These are phyloP conservation scores for Starmerella vitae DNA, from an alignment of 805 yeast species.

Conservation along the genomic window DNA sequence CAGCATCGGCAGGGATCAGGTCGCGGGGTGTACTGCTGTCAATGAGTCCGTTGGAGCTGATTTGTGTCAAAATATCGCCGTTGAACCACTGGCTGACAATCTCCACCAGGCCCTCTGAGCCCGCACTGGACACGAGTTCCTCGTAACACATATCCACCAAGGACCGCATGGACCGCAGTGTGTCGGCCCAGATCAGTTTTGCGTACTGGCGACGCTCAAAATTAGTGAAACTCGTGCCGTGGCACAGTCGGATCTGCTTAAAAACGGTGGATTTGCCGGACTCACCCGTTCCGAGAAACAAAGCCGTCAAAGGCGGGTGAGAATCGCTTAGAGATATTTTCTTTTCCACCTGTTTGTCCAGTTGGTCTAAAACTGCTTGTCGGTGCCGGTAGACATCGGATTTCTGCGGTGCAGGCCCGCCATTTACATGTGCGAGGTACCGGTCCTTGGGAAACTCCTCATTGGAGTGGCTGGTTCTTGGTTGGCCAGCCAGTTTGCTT, in stretches of 20 bases:
- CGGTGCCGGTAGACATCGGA: no score
- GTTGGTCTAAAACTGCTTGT: constrained; percentile 22
- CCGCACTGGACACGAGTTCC: constrained; percentile 4
- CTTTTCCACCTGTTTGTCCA: constrained; percentile 37
- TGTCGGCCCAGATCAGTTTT: constrained; percentile 86
- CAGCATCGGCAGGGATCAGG: not conserved
- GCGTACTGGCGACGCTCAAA: constrained; percentile 69
- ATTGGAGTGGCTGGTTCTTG: no score
- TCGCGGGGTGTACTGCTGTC: not conserved
- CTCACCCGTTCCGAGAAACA: constrained; percentile 76
- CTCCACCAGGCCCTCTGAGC: not conserved
- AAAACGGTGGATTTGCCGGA: constrained; percentile 70
- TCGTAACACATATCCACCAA: constrained; percentile 37
- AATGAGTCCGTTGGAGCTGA: not conserved
- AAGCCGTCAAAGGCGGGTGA: constrained; percentile 27
- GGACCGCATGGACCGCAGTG: constrained; percentile 69
- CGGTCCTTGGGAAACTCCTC: no score
- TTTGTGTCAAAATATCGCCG: not conserved
- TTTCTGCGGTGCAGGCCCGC: no score
- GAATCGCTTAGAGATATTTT: constrained; percentile 17
- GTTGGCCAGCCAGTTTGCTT: no score
- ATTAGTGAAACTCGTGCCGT: constrained; percentile 69
- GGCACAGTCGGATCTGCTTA: constrained; percentile 70
- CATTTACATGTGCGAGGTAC: no score
- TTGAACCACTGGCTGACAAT: constrained; percentile 10